phyloP scores from a whole-genome alignment of 768 basidiomycete species.

The Naganishia kalamii region DNA sequence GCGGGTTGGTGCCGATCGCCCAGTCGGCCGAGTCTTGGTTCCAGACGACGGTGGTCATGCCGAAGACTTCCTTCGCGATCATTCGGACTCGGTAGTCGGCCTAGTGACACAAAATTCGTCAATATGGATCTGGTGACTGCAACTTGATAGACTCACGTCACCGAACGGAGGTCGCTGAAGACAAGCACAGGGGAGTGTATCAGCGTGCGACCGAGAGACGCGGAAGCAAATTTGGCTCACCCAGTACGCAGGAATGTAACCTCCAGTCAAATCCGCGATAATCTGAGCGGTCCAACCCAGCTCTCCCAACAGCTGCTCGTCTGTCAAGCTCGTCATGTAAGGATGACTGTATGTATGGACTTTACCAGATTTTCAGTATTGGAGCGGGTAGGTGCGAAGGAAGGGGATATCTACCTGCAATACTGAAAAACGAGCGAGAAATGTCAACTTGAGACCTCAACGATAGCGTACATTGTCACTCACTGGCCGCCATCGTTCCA shows the following conservation, averaged over 20 bases:
- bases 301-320: conserved; percentile 64
- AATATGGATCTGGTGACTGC: background rate
- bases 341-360: conserved; percentile 47
- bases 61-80: conserved; percentile 81
- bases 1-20: conserved; percentile 52
- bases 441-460: background rate
- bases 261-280: conserved; percentile 70
- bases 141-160: conserved; percentile 8
- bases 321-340: conserved; percentile 51
- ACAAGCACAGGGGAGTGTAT: background rate
- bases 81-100: conserved; percentile 70
- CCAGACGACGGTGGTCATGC: conserved; percentile 78
- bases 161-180: conserved; percentile 25
- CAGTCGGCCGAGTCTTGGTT: conserved; percentile 76
- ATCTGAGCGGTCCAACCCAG: conserved; percentile 75
- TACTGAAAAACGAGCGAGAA: no score
- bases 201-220: background rate
- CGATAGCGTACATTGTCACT: no score
- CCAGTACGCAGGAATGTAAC: conserved; percentile 70
- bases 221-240: conserved; percentile 32
- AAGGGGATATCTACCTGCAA: no score
- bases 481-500: conserved; percentile 46
- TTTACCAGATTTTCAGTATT: no score
- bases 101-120: background rate
- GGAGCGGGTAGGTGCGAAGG: no score